phyloP scores from a whole-genome alignment of 2,329 filamentous ascomycete species.

The Aspergillus sergii region DNA sequence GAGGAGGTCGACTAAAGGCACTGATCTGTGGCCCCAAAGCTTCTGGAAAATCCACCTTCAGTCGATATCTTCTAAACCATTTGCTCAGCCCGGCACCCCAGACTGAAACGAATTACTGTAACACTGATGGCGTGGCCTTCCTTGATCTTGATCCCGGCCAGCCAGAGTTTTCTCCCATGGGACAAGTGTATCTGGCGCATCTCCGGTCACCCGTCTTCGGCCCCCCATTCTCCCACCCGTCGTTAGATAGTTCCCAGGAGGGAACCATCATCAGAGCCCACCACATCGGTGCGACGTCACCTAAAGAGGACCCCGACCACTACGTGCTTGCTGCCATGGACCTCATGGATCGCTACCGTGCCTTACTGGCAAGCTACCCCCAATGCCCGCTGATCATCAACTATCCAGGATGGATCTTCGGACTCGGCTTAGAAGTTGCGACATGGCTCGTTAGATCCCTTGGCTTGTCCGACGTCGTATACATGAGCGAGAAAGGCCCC shows the following conservation, averaged over 20 bases:
- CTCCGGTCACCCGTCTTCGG: constrained; percentile 56
- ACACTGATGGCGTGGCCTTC: constrained; percentile 51
- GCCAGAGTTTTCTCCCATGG: constrained; percentile 62
- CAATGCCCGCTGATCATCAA: constrained; percentile 59
- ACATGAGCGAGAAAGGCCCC: constrained; percentile 54
- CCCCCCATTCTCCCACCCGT: constrained; percentile 58
- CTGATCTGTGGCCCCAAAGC: constrained; percentile 59
- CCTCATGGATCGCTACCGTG: constrained; percentile 53
- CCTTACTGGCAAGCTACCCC: constrained; percentile 42
- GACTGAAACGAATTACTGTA: constrained; percentile 30
- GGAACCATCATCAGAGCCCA: constrained; percentile 53
- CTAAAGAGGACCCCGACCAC: constrained; percentile 60
- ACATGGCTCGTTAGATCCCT: constrained; percentile 50
- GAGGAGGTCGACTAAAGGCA: constrained; percentile 42
- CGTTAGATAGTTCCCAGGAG: constrained; percentile 34
- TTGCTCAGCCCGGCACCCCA: constrained; percentile 48
- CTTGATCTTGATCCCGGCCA: constrained; percentile 63
- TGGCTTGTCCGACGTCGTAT: constrained; percentile 55
- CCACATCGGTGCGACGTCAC: constrained; percentile 54
- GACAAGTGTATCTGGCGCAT: constrained; percentile 60
- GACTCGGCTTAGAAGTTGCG: constrained; percentile 53
- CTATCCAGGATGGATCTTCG: constrained; percentile 59
- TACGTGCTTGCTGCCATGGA: constrained; percentile 57
- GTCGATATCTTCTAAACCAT: constrained; percentile 58
- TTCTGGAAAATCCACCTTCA: constrained; percentile 64